Conservation (phyloP, 1,284 basidiomycete genomes). For the Sporisorium scitamineum region DNA sequence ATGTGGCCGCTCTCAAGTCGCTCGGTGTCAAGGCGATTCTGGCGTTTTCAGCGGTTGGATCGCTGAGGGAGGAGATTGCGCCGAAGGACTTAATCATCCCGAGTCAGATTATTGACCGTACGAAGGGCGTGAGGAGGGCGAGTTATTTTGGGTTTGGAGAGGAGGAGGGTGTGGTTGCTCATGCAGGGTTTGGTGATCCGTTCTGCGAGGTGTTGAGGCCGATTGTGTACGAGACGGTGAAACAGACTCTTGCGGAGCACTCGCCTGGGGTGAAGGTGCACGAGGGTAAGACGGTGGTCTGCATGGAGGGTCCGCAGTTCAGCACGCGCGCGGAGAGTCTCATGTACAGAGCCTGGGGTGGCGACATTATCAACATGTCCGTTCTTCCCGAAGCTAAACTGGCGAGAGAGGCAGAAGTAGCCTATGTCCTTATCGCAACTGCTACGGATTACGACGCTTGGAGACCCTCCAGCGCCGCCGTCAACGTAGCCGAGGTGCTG, state of each 20-base stretch:
- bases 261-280: conserved; percentile 71
- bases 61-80: conserved; percentile 89
- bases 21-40: conserved; percentile 89
- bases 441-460: conserved; percentile 71
- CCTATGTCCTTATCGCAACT: conserved; percentile 66
- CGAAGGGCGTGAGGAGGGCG: conserved; percentile 86
- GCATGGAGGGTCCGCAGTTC: conserved; percentile 97
- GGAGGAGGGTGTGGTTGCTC: conserved; percentile 80
- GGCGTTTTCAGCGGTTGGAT: conserved; percentile 95
- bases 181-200: conserved; percentile 89
- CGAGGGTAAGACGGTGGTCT: conserved; percentile 85
- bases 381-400: conserved; percentile 95
- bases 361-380: conserved; percentile 77
- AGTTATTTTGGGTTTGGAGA: conserved; percentile 85
- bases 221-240: conserved; percentile 51
- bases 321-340: conserved; percentile 91
- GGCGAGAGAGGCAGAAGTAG: conserved; percentile 91
- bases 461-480: conserved; percentile 80
- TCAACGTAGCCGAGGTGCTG: conserved; percentile 89
- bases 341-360: conserved; percentile 94
- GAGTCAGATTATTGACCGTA: conserved; percentile 93
- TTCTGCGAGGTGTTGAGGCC: conserved; percentile 61
- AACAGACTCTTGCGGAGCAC: conserved; percentile 36
- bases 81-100: conserved; percentile 85
- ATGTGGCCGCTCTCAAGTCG: conserved; percentile 93